phyloP scores from a whole-genome alignment of 2,329 filamentous ascomycete genomes.

The Aspergillus cejpii region DNA sequence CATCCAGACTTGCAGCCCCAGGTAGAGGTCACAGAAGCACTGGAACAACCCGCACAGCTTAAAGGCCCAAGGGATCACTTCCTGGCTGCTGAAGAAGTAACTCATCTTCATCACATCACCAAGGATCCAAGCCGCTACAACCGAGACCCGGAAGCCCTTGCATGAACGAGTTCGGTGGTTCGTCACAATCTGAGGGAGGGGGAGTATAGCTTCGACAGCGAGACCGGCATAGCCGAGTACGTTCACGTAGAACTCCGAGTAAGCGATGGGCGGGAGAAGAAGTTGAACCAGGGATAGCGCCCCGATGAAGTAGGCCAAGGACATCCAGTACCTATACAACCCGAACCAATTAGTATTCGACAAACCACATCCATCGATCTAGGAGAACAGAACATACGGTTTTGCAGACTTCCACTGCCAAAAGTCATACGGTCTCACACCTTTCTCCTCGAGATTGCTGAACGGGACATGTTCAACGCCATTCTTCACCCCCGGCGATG shows the following conservation, averaged over 20 bases:
- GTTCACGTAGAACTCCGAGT: conserved; percentile 39
- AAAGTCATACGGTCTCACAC: conserved; percentile 52
- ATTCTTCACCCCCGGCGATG: conserved; percentile 34
- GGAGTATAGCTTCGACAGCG: conserved; percentile 44
- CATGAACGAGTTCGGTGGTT: conserved; percentile 45
- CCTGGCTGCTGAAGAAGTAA: conserved; percentile 43
- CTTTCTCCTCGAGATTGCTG: conserved; percentile 24
- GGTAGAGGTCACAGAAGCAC: conserved; percentile 42
- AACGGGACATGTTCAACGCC: conserved; percentile 41
- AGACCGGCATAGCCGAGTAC: conserved; percentile 43
- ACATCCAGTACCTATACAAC: conserved; percentile 49
- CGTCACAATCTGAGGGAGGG: conserved; percentile 43
- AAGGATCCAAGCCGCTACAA: conserved; percentile 44
- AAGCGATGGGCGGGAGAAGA: conserved; percentile 44
- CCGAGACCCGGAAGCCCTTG: conserved; percentile 45
- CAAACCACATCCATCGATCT: background rate
- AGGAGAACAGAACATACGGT: conserved; percentile 38
- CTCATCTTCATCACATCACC: conserved; percentile 48
- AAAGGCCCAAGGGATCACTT: conserved; percentile 44
- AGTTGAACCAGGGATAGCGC: conserved; percentile 49
- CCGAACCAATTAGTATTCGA: background rate
- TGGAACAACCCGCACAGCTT: conserved; percentile 46
- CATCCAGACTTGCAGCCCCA: conserved; percentile 45
- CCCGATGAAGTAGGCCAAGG: conserved; percentile 49
- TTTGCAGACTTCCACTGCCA: conserved; percentile 56